Percentiles rank a stretch among this genome's conserved stretches.
Evolutionary conservation across 2,329 filamentous ascomycete genomes (phyloP).

Genomic region (Aspergillus aculeatinus): DNA sequence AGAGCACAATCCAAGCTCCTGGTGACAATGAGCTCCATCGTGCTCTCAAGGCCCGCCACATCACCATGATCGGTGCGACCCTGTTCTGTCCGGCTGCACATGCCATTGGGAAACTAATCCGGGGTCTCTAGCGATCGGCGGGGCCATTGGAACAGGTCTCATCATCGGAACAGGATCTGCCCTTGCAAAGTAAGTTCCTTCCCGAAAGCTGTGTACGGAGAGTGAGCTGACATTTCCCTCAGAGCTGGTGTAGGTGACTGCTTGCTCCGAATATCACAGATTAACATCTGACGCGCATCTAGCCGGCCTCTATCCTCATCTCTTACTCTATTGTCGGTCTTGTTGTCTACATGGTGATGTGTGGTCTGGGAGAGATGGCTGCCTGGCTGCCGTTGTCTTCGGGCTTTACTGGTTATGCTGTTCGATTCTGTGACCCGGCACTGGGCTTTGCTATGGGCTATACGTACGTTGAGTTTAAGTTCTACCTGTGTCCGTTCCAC

Average conservation of each 20-base stretch:
- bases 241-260: conserved; percentile 39
- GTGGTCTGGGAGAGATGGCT: conserved; percentile 79
- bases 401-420: conserved; percentile 79
- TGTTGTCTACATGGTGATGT: conserved; percentile 79
- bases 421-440: conserved; percentile 75
- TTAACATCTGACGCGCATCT: not conserved
- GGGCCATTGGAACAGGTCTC: conserved; percentile 45
- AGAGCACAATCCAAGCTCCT: conserved; percentile 25
- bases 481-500: conserved; percentile 4
- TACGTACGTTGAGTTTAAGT: conserved; percentile 49
- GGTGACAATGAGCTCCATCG: conserved; percentile 39
- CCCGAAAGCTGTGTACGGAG: not conserved
- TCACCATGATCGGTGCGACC: conserved; percentile 43
- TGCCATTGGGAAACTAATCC: conserved; percentile 12
- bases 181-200: conserved; percentile 33
- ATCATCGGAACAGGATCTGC: conserved; percentile 43
- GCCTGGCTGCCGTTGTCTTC: conserved; percentile 75
- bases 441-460: conserved; percentile 77
- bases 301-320: conserved; percentile 45
- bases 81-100: not conserved
- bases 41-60: conserved; percentile 43
- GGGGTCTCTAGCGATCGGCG: conserved; percentile 36
- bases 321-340: conserved; percentile 47
- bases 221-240: not conserved
- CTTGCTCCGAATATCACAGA: not conserved